Conservation (phyloP, 139 green algal species). For the Spirogloea muscicola region DNA sequence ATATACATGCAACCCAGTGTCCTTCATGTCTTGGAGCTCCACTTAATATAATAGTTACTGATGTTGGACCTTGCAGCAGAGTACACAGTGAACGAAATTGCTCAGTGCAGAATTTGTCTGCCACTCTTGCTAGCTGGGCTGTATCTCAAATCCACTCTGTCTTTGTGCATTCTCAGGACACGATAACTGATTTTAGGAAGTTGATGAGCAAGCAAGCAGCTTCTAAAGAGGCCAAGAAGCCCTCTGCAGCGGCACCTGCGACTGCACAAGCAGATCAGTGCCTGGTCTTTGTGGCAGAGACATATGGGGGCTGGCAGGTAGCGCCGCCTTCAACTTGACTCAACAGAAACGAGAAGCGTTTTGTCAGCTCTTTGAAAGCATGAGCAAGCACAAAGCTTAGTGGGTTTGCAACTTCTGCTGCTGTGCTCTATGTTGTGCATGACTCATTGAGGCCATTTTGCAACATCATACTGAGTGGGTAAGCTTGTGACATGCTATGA, state of each 20-base stretch:
- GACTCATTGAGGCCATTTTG: not conserved
- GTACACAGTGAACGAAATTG: not conserved
- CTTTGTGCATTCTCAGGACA: conserved; percentile 50
- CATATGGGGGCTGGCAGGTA: conserved; percentile 70
- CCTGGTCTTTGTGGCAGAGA: conserved; percentile 67
- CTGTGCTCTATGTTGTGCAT: not conserved
- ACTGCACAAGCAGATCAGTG: conserved; percentile 37
- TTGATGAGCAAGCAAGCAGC: conserved; percentile 70
- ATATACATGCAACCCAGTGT: not conserved
- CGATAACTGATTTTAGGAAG: conserved; percentile 70
- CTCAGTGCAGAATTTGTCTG: not conserved
- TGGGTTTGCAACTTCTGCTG: conserved; percentile 13
- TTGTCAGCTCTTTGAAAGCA: not conserved
- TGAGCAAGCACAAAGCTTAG: no score
- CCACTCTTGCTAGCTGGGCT: not conserved
- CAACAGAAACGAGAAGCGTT: not conserved
- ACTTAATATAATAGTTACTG: not conserved
- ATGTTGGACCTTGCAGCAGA: not conserved
- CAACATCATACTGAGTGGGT: not conserved
- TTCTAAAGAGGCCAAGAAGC: conserved; percentile 62
- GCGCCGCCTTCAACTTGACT: not conserved
- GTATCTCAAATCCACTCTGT: conserved; percentile 49
- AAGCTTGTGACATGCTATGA: not conserved
- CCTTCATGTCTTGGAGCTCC: not conserved
- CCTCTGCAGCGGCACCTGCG: not conserved